Base-by-base conservation (phyloP, 1,139 yeast species). In the Kurtzmaniella quercitrusa region DNA sequence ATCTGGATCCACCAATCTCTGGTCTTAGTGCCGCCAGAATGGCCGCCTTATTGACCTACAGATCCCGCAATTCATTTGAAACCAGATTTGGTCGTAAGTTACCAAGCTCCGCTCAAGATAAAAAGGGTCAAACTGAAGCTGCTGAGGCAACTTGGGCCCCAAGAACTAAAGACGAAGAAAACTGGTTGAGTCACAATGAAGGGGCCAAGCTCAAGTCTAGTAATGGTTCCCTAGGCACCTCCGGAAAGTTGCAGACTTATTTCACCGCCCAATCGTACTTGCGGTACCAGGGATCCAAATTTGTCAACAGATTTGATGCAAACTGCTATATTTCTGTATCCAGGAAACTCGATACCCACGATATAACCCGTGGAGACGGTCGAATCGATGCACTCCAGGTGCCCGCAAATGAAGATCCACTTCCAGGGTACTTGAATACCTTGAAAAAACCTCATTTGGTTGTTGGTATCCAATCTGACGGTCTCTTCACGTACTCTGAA, bases 21-120 rank as follows among this genome's bases (percentile, higher is more conserved):
- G 98, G 98, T 0, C 70, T 93, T 19, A 85, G 96, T 34, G 98
- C 98, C 2, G 98, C 98, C 0, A 80, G 98, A 65, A 93, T 93
- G 98, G 80, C 96, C 8, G 98, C 98, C 0, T 71, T 93, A 52
- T 70, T 93, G 45, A 93, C 98, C 0, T 93, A 93, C 60, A 77
- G 98, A 54, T 87, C 96, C 3, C 75, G 98, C 55, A 88, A 90
- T 63, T 85, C 95, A 29, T 93, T 93, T 63, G 98, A 93, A 60
- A 70, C 83, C 40, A 78, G 95, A 57, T 93, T 93, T 60, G 95
- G 98, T 14, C 77, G 98, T 58, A 82, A 81, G 45, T 63, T 79
- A 39, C 93, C 94, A 1, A 38, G 34, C 17, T 39, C 31, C 14
- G 15, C 39, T 53, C 17, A 51, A 47, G 40, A 61, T 53, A 43